A percentile compares a stretch with the other conserved stretches of the same genome.
Conservation (phyloP, 192 early-diverging fungal genomes). For the Coemansia sp. region DNA sequence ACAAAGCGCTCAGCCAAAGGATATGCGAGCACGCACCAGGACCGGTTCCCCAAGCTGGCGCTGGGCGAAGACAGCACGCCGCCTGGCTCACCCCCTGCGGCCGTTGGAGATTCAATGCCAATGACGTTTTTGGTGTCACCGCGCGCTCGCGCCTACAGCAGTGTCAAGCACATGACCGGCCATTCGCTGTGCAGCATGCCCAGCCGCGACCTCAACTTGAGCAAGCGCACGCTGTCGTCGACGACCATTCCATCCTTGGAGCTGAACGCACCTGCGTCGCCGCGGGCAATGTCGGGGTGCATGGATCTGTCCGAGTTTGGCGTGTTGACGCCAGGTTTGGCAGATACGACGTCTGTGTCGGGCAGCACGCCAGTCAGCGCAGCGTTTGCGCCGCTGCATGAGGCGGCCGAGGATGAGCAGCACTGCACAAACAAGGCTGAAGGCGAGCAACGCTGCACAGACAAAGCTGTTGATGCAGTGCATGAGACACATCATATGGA, state of each 20-base stretch:
- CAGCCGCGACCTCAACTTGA: constrained; percentile 30
- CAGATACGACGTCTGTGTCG: constrained; percentile 8
- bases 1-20: constrained; percentile 15
- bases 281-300: constrained; percentile 28
- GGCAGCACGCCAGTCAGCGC: constrained; percentile 24
- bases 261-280: constrained; percentile 30
- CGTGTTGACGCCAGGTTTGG: constrained; percentile 11
- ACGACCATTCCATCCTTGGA: constrained; percentile 37
- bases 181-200: constrained; percentile 28
- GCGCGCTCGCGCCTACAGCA: constrained; percentile 40
- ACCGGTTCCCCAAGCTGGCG: constrained; percentile 39
- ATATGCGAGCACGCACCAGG: constrained; percentile 24
- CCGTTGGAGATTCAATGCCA: constrained; percentile 17
- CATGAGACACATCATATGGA: constrained; percentile 84
- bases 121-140: constrained; percentile 54
- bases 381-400: constrained; percentile 32
- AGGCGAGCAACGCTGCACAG: constrained; percentile 4
- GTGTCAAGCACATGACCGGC: constrained; percentile 18
- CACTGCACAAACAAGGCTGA: neutral
- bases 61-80: constrained; percentile 25
- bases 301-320: constrained; percentile 54
- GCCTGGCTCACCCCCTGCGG: constrained; percentile 29
- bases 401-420: constrained; percentile 10
- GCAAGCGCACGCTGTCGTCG: constrained; percentile 41
- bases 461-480: constrained; percentile 47